Percentiles rank a stretch among this genome's conserved stretches.
These are phyloP conservation scores for Paecilomyces formosus DNA, from an alignment of 2,329 filamentous ascomycete genomes.

Conservation along the genomic window DNA sequence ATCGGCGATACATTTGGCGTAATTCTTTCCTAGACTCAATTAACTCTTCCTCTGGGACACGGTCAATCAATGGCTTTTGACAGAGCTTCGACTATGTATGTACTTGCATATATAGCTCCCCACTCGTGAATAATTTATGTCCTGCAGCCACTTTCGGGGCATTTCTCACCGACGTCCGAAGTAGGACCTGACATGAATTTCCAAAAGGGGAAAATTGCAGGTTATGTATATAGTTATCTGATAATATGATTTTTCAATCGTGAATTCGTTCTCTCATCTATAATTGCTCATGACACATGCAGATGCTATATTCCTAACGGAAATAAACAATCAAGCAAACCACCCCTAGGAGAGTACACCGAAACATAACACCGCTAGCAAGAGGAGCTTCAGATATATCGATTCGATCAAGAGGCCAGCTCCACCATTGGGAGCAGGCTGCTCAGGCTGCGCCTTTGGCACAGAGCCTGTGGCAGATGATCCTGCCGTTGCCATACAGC, in stretches of 20 bases:
- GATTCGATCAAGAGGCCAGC: not conserved
- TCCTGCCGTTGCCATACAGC: conserved; percentile 54
- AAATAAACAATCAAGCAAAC: not conserved
- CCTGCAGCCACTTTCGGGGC: not conserved
- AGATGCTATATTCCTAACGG: not conserved
- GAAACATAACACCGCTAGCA: not conserved
- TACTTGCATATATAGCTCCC: not conserved
- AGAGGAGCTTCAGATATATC: not conserved
- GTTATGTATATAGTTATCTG: too few species aligned
- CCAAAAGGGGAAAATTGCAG: too few species aligned
- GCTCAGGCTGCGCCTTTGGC: conserved; percentile 27
- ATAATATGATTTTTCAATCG: not conserved
- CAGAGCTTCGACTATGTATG: too few species aligned
- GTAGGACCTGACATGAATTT: not conserved
- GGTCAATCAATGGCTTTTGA: too few species aligned
- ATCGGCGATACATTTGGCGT: too few species aligned
- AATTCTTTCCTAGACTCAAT: too few species aligned
- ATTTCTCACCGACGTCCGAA: not conserved
- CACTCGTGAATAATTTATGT: not conserved
- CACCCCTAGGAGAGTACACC: not conserved
- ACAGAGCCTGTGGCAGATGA: conserved; percentile 48
- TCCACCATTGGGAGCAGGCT: not conserved
- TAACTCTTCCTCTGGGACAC: too few species aligned
- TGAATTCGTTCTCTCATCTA: not conserved
- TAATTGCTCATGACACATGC: not conserved